Evolutionary conservation across 306 rosid genomes (phyloP), one percentile per base, ranked within the genome.

Genomic region (Trifolium subterraneum): DNA sequence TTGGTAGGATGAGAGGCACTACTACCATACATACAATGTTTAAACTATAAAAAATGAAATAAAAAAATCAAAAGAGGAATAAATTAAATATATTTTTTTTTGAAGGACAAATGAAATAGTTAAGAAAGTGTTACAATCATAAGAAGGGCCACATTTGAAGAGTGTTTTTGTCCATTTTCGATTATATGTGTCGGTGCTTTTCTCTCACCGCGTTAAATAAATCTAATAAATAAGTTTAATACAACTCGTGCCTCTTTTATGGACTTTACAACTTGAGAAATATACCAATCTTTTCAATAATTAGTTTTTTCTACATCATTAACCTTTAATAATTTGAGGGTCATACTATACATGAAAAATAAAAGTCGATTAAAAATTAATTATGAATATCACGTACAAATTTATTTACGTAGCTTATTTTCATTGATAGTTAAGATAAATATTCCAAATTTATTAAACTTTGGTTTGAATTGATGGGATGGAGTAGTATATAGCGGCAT

Each of bases 181-280:
- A 59, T 12, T 15, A 42, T n/a, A 1, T 72, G 73, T 77, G 82
- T 82, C 85, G 85, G 85, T 81, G 85, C 60, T 25, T 41, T 5
- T 61, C 84, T 71, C 82, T 77, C 79, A 82, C 85, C 82, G 85
- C 85, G 82, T 82, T 47, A 72, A 1, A n/a, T 61, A 72, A n/a
- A n/a, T n/a, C n/a, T n/a, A n/a, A n/a, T n/a, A n/a, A 61, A 31
- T 61, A 11, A 10, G 8, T 61, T 35, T 35, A 33, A 70, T 38
- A 38, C 44, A 81, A 65, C 76, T 66, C 75, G 52, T 77, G 79
- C 76, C 80, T 18, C 84, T 74, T 74, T 80, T 27, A 12, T 10
- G 25, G 47, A 72, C 81, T 72, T 72, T 72, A 82, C 85, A 77
- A 60, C 76, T 7, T 54, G 10, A 52, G 3, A 69, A 70, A 41